phyloP scores from a whole-genome alignment of 768 basidiomycete genomes.

The Trametes punicea region DNA sequence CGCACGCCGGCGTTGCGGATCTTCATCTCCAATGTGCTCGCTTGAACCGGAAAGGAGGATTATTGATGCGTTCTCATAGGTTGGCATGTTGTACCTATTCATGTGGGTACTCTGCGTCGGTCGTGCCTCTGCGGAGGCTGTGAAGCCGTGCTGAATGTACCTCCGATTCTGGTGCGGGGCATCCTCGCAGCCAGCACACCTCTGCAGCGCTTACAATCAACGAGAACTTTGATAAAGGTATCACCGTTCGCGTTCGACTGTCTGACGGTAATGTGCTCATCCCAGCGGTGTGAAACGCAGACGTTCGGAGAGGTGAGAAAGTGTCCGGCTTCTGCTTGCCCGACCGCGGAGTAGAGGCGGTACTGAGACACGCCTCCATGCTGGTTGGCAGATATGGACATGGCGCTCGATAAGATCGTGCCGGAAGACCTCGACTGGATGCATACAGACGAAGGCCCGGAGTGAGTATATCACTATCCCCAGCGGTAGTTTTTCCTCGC shows the following conservation, averaged over 20 bases:
- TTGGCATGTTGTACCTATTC: conserved; percentile 87
- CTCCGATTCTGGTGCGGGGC: neutral
- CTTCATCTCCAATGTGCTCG: neutral
- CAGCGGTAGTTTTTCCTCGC: neutral
- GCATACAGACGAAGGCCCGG: conserved; percentile 90
- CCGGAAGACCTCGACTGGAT: conserved; percentile 80
- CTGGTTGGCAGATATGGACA: conserved; percentile 74
- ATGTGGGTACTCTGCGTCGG: conserved; percentile 49
- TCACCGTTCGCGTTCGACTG: neutral
- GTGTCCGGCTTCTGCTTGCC: neutral
- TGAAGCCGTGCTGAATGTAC: neutral
- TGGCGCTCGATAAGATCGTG: conserved; percentile 87
- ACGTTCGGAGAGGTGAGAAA: conserved; percentile 42
- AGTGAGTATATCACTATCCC: conserved; percentile 50
- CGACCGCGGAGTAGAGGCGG: neutral
- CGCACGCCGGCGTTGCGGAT: neutral
- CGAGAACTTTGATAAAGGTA: conserved; percentile 85
- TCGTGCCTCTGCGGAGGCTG: neutral
- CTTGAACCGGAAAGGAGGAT: neutral
- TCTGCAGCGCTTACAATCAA: conserved; percentile 80
- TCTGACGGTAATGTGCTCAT: neutral
- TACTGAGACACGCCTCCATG: neutral
- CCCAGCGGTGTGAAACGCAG: conserved; percentile 23
- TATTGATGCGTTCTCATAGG: conserved; percentile 36
- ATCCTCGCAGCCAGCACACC: conserved; percentile 57